phyloP scores from a whole-genome alignment of 2,329 filamentous ascomycete genomes.

The Esteya vermicola region DNA sequence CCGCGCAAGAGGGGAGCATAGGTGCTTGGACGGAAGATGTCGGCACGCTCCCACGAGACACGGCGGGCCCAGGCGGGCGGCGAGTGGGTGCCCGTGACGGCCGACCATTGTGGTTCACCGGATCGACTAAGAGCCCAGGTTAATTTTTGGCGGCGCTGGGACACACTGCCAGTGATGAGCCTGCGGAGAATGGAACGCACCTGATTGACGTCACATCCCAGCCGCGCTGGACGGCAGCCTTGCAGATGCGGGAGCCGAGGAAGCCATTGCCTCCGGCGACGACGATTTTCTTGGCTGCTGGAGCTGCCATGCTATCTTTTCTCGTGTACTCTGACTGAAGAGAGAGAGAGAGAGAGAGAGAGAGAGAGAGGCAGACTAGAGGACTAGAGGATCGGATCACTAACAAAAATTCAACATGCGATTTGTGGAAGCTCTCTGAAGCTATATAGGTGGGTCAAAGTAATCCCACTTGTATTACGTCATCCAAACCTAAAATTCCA shows the following conservation, averaged over 20 bases:
- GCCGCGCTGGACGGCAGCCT: constrained; percentile 67
- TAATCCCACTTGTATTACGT: too few species aligned
- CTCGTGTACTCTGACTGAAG: too few species aligned
- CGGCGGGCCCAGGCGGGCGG: constrained; percentile 69
- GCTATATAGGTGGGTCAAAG: too few species aligned
- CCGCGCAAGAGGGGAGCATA: constrained; percentile 64
- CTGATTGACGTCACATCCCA: constrained; percentile 92
- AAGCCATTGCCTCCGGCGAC: constrained; percentile 94
- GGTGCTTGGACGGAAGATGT: constrained; percentile 69
- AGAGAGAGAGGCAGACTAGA: too few species aligned
- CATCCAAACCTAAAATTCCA: too few species aligned
- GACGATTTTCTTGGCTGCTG: constrained; percentile 57
- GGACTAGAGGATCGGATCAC: too few species aligned
- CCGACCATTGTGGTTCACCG: constrained; percentile 74
- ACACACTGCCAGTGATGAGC: not conserved
- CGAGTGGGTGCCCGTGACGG: constrained; percentile 54
- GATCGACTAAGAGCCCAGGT: too few species aligned
- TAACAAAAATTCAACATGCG: too few species aligned
- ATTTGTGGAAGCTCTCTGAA: too few species aligned
- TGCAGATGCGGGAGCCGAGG: constrained; percentile 78
- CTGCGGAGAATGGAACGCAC: constrained; percentile 27
- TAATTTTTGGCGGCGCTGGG: too few species aligned
- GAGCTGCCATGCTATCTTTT: not conserved
- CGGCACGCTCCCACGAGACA: constrained; percentile 77
- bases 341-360: too few species aligned